These are phyloP conservation scores for Botrytis aclada DNA, from an alignment of 2,329 filamentous ascomycete species.

Conservation along the genomic window DNA sequence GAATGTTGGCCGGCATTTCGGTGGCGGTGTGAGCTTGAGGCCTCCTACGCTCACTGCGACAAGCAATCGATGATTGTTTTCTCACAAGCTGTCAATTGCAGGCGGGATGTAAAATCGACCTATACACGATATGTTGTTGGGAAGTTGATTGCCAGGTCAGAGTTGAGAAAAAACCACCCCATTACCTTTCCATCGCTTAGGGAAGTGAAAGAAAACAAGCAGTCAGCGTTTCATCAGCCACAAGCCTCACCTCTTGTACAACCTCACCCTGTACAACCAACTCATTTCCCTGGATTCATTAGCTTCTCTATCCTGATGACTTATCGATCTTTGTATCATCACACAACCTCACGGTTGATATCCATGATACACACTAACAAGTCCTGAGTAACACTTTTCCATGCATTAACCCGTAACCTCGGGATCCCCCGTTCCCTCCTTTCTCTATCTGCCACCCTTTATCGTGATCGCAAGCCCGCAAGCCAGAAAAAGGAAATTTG, in stretches of 20 bases:
- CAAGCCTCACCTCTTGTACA: neutral
- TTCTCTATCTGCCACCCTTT: neutral
- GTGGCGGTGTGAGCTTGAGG: neutral
- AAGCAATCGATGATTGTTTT: neutral
- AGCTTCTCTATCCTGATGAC: neutral
- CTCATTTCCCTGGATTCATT: neutral
- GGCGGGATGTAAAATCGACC: neutral
- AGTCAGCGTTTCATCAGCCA: neutral
- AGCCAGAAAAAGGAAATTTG: neutral
- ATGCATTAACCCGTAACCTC: neutral
- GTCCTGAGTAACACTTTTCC: neutral
- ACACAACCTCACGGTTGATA: neutral
- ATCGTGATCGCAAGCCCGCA: neutral
- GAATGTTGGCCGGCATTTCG: slow-evolving; percentile 15
- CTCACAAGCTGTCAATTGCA: neutral
- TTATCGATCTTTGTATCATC: neutral
- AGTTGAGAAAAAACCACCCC: neutral
- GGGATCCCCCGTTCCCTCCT: neutral
- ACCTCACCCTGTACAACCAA: neutral
- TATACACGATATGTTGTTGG: neutral
- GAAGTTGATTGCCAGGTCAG: neutral
- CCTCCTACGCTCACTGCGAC: neutral
- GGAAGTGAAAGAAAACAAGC: neutral
- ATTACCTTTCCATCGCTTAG: neutral
- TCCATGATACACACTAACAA: neutral